A percentile compares a stretch with the other conserved stretches of the same genome.
These are phyloP conservation scores for Hibiscus mutabilis DNA, from an alignment of 345 rosid genomes.

Conservation along the genomic window DNA sequence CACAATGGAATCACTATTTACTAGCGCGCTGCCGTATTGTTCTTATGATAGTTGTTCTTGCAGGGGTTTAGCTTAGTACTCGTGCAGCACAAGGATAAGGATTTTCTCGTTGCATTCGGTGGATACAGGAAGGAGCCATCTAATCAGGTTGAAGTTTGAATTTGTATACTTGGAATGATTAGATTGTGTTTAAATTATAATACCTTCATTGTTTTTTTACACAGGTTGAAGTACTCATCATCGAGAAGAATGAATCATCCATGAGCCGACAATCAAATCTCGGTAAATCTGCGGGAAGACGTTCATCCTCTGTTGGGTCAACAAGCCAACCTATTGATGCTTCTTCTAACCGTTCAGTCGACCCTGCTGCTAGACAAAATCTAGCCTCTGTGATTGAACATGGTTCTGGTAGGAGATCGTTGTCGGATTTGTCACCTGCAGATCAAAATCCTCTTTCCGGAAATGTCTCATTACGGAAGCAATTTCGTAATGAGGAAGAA, in stretches of 20 bases:
- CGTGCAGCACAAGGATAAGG: constrained; percentile 85
- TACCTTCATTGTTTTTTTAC: constrained; percentile 6
- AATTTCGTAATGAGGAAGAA: constrained; percentile 58
- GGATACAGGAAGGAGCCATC: constrained; percentile 80
- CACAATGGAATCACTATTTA: neutral
- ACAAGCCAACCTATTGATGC: constrained; percentile 44
- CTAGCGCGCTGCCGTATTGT: no score
- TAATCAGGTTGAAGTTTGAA: constrained; percentile 61
- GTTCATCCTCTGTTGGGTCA: constrained; percentile 42
- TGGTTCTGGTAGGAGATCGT: constrained; percentile 83
- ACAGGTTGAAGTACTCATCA: constrained; percentile 74
- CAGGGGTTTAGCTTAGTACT: constrained; percentile 92
- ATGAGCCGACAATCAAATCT: constrained; percentile 37
- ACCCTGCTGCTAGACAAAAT: constrained; percentile 56
- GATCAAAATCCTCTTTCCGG: constrained; percentile 57
- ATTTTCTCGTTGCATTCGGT: constrained; percentile 90
- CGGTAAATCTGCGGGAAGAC: constrained; percentile 48
- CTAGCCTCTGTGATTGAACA: constrained; percentile 76
- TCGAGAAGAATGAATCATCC: constrained; percentile 69
- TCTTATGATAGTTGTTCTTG: constrained; percentile 11
- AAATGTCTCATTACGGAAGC: constrained; percentile 72
- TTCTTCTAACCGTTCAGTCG: constrained; percentile 55
- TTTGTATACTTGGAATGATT: neutral
- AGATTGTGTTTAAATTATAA: neutral
- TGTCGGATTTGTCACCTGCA: constrained; percentile 56